phyloP scores from a whole-genome alignment of 371 early-diverging fungal species.

The Sporodiniella umbellata region DNA sequence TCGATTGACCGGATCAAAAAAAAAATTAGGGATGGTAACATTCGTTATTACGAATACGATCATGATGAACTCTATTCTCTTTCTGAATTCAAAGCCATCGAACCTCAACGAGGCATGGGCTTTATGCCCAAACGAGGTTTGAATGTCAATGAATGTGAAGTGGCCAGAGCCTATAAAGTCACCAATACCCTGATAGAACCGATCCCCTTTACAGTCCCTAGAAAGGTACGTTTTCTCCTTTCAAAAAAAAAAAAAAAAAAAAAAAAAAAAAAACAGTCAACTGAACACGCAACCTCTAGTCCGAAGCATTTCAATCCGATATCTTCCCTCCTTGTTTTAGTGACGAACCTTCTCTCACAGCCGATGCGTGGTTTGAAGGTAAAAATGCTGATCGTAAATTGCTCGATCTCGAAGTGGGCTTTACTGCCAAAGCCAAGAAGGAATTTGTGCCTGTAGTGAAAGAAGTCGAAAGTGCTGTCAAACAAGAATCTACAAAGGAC shows the following conservation, averaged over 20 bases:
- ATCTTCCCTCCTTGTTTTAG: slow-evolving; percentile 87
- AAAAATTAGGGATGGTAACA: slow-evolving; percentile 87
- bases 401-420: slow-evolving; percentile 82
- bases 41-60: slow-evolving; percentile 96
- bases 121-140: slow-evolving; percentile 94
- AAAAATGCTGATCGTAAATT: slow-evolving; percentile 76
- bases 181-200: slow-evolving; percentile 86
- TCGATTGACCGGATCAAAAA: not conserved
- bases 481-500: slow-evolving; percentile 19
- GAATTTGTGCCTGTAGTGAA: slow-evolving; percentile 70
- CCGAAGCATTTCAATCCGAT: slow-evolving; percentile 96
- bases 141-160: slow-evolving; percentile 83
- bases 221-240: slow-evolving; percentile 84
- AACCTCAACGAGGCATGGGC: slow-evolving; percentile 93
- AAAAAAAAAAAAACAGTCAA: slow-evolving; percentile 1
- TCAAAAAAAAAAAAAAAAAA: not conserved
- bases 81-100: slow-evolving; percentile 85
- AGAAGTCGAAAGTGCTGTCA: no score
- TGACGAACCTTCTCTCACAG: slow-evolving; percentile 82
- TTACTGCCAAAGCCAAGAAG: slow-evolving; percentile 64
- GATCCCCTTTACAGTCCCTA: slow-evolving; percentile 94
- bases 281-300: slow-evolving; percentile 37
- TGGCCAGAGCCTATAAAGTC: slow-evolving; percentile 93
- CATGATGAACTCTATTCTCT: slow-evolving; percentile 77
- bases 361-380: slow-evolving; percentile 89